These are phyloP conservation scores for Aotearoamyces nothofagi DNA, from an alignment of 2,329 filamentous ascomycete species.

Conservation along the genomic window DNA sequence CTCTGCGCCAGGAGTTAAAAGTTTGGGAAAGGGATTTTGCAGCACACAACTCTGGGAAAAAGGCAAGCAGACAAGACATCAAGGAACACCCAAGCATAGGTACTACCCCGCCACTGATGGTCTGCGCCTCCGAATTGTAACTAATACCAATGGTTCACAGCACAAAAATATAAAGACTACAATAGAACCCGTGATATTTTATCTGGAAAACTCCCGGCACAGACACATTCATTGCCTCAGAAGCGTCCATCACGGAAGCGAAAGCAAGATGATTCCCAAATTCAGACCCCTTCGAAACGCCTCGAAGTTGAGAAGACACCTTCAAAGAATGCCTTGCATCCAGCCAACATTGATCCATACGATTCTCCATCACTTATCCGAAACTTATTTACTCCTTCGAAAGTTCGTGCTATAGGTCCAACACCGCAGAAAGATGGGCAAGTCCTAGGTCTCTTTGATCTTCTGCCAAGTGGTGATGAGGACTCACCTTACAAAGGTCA, in stretches of 20 bases:
- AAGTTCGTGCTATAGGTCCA: constrained; percentile 52
- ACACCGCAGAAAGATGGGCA: constrained; percentile 69
- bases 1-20: constrained; percentile 57
- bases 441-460: constrained; percentile 64
- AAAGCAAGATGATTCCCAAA: constrained; percentile 20
- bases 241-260: constrained; percentile 21
- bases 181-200: constrained; percentile 47
- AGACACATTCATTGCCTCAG: constrained; percentile 10
- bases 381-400: constrained; percentile 42
- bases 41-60: constrained; percentile 44
- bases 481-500: constrained; percentile 17
- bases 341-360: constrained; percentile 27
- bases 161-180: constrained; percentile 64
- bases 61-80: constrained; percentile 61
- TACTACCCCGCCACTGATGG: constrained; percentile 21
- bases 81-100: constrained; percentile 58
- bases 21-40: constrained; percentile 58
- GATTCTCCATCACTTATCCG: constrained; percentile 40
- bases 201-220: constrained; percentile 32
- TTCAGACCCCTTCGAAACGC: constrained; percentile 36
- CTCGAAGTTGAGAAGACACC: constrained; percentile 31
- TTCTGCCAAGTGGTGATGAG: constrained; percentile 36
- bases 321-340: constrained; percentile 21
- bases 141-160: constrained; percentile 22
- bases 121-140: not conserved